A percentile compares a stretch with the other conserved stretches of the same genome.
phyloP scores from a whole-genome alignment of 257 asterid genomes.

The Jasminum sambac region DNA sequence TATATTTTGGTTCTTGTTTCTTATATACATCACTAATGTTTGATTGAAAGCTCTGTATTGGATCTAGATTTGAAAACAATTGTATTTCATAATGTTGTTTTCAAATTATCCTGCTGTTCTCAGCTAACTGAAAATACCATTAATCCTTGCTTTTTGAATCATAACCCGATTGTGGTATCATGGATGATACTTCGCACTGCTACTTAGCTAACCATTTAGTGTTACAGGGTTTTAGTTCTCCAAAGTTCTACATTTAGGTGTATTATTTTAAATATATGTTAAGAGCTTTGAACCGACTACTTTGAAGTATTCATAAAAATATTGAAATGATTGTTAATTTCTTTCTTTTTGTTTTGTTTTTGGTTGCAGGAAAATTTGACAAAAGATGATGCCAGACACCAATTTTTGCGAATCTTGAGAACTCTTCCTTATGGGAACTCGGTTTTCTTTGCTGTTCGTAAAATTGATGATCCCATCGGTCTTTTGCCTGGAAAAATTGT shows the following conservation, averaged over 20 bases:
- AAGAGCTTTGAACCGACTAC: background rate
- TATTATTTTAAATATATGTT: background rate
- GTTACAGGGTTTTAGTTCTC: background rate
- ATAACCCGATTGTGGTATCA: conserved; percentile 11
- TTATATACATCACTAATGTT: background rate
- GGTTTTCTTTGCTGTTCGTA: conserved; percentile 96
- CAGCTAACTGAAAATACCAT: background rate
- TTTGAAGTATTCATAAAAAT: background rate
- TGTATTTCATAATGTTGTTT: conserved; percentile 4
- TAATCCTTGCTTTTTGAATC: background rate
- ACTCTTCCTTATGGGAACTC: conserved; percentile 98
- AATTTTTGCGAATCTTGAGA: conserved; percentile 82
- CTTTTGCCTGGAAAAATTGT: conserved; percentile 90
- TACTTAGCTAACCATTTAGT: background rate
- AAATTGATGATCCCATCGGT: conserved; percentile 99
- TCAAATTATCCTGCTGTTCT: background rate
- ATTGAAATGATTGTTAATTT: conserved; percentile 3
- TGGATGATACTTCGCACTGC: background rate
- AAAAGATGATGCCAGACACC: conserved; percentile 97
- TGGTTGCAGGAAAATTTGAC: conserved; percentile 74
- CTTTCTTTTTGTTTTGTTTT: conserved; percentile 7
- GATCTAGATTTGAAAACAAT: background rate
- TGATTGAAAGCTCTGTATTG: background rate
- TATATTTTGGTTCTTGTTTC: conserved; percentile 10
- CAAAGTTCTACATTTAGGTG: background rate